These are phyloP conservation scores for Ceriops zippeliana DNA, from an alignment of 345 rosid species.

Conservation along the genomic window DNA sequence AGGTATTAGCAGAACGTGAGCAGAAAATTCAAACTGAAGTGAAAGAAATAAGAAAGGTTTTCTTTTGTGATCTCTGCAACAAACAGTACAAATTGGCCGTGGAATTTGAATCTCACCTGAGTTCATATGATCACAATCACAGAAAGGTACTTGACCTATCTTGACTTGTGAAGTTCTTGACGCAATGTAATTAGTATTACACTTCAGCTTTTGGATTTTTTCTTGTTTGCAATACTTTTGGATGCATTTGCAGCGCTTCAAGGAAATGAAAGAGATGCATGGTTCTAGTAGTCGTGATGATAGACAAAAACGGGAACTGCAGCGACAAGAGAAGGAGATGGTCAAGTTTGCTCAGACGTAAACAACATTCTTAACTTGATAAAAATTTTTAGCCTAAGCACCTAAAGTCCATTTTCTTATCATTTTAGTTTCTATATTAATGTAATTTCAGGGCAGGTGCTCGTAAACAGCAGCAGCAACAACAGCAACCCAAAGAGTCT, in stretches of 20 bases:
- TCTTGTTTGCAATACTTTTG: not conserved
- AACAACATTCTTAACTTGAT: not conserved
- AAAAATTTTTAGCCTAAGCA: constrained; percentile 6
- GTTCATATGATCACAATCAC: constrained; percentile 98
- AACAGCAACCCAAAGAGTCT: constrained; percentile 42
- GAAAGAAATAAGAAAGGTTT: constrained; percentile 86
- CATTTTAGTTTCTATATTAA: constrained; percentile 8
- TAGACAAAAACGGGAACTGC: constrained; percentile 78
- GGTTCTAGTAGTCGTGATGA: constrained; percentile 87
- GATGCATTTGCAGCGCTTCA: constrained; percentile 63
- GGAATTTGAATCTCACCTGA: constrained; percentile 93
- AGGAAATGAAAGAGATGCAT: constrained; percentile 95
- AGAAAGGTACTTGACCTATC: constrained; percentile 60
- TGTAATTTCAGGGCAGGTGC: constrained; percentile 67
- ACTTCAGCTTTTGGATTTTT: not conserved
- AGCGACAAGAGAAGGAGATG: constrained; percentile 88
- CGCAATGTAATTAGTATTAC: not conserved
- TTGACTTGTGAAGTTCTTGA: not conserved
- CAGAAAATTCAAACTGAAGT: constrained; percentile 96
- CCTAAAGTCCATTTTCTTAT: not conserved
- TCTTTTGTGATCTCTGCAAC: constrained; percentile 92
- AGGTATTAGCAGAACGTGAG: constrained; percentile 99
- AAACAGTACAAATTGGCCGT: constrained; percentile 93
- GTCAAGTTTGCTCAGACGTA: constrained; percentile 68
- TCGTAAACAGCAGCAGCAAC: constrained; percentile 50